phyloP scores from a whole-genome alignment of 192 early-diverging fungal genomes.

The Geosiphon pyriformis region DNA sequence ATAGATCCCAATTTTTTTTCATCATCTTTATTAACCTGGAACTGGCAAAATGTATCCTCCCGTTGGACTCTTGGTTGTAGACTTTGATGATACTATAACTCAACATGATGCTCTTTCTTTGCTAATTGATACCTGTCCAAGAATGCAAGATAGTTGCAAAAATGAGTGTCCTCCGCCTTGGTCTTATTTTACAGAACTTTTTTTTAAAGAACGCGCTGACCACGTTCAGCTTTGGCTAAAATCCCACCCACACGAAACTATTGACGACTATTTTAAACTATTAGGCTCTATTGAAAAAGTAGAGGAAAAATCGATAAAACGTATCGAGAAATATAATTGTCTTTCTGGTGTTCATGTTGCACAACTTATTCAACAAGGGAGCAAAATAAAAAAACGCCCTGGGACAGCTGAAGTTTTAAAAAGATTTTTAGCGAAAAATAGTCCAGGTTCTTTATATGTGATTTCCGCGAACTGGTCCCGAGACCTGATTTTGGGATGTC shows the following conservation, averaged over 20 bases:
- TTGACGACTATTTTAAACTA: conserved; percentile 8
- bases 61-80: conserved; percentile 7
- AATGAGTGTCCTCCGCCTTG: conserved; percentile 19
- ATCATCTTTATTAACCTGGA: no score
- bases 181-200: conserved; percentile 19
- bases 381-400: not conserved
- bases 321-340: conserved; percentile 14
- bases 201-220: conserved; percentile 20
- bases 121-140: not conserved
- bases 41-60: not conserved
- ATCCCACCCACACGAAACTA: not conserved
- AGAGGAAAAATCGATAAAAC: conserved; percentile 11
- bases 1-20: no score
- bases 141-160: not conserved
- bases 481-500: conserved; percentile 19
- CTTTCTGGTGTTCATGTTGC: not conserved
- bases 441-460: conserved; percentile 6
- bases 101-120: conserved; percentile 5
- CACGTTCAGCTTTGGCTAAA: conserved; percentile 8
- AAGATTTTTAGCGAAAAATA: not conserved
- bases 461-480: conserved; percentile 20
- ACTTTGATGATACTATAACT: conserved; percentile 27
- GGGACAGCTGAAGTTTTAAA: not conserved
- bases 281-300: conserved; percentile 11
- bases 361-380: conserved; percentile 5